These are phyloP conservation scores for Xylariaceae sp. DNA, from an alignment of 2,329 filamentous ascomycete species.

Conservation along the genomic window DNA sequence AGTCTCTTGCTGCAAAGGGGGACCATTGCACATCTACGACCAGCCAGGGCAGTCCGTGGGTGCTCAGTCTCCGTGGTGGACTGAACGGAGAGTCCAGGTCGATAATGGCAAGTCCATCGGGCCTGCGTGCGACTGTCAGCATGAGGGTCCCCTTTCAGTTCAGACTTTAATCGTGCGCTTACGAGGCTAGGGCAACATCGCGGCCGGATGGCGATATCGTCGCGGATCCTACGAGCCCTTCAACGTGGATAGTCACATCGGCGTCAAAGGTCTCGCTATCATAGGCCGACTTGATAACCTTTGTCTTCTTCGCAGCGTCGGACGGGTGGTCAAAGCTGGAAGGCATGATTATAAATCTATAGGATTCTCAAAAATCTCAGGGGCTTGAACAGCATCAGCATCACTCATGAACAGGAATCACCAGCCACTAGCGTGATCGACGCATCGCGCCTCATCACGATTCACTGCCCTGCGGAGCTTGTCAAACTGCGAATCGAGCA, in stretches of 20 bases:
- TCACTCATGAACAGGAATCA: slow-evolving; percentile 7
- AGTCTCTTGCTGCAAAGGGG: slow-evolving; percentile 80
- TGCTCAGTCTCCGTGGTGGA: slow-evolving; percentile 72
- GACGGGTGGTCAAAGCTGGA: slow-evolving; percentile 40
- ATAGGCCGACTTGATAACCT: slow-evolving; percentile 62
- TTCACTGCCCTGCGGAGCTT: slow-evolving; percentile 6
- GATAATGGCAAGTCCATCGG: slow-evolving; percentile 83
- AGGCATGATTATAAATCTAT: slow-evolving; percentile 39
- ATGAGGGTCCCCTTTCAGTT: neutral
- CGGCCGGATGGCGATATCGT: slow-evolving; percentile 88
- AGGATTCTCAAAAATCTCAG: neutral
- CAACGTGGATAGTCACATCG: slow-evolving; percentile 78
- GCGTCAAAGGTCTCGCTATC: slow-evolving; percentile 85
- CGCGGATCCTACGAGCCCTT: slow-evolving; percentile 77
- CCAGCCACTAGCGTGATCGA: slow-evolving; percentile 3
- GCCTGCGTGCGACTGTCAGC: slow-evolving; percentile 41
- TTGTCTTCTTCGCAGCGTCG: slow-evolving; percentile 50
- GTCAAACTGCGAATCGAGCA: neutral
- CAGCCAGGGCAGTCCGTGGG: slow-evolving; percentile 85
- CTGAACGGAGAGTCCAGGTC: slow-evolving; percentile 87
- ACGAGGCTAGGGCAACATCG: slow-evolving; percentile 84
- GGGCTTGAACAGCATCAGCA: slow-evolving; percentile 1
- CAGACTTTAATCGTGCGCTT: slow-evolving; percentile 29
- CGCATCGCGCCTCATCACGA: slow-evolving; percentile 12
- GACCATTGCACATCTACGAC: slow-evolving; percentile 97